These are phyloP conservation scores for Syzygium syzygioides DNA, from an alignment of 441 rosid species.

Conservation along the genomic window DNA sequence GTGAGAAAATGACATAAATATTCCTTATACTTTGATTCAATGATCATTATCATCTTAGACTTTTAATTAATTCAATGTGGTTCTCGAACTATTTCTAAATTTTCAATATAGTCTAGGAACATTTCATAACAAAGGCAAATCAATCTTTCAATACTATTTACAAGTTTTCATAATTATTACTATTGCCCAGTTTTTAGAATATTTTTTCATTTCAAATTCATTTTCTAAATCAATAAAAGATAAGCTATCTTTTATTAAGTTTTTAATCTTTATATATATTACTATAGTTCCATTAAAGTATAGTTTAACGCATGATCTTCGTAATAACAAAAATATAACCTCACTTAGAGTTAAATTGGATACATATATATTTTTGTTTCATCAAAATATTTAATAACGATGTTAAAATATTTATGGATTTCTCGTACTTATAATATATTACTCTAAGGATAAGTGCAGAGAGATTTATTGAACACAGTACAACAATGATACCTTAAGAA, in stretches of 20 bases:
- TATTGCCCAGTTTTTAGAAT: neutral
- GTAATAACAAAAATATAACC: neutral
- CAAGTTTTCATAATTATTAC: neutral
- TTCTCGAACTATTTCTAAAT: neutral
- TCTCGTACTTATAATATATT: neutral
- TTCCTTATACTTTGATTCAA: neutral
- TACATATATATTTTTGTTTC: neutral
- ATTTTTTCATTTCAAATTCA: neutral
- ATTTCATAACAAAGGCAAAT: neutral
- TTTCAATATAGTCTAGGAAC: neutral
- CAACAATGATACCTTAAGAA: neutral
- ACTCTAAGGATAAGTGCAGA: neutral
- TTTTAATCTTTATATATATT: no score
- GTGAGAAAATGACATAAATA: neutral
- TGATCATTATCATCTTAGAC: neutral
- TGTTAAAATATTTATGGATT: neutral
- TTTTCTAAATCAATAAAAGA: neutral
- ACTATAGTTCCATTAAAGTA: no score
- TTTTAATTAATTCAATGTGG: neutral
- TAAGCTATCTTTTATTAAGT: no score
- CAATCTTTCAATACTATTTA: neutral
- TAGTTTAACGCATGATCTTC: neutral
- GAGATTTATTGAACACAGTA: neutral
- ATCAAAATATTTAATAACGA: neutral
- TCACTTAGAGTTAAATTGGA: neutral